A percentile compares a stretch with the other conserved stretches of the same genome.
Evolutionary conservation across 805 yeast genomes (phyloP).

Genomic region (Starmerella riodocensis): DNA sequence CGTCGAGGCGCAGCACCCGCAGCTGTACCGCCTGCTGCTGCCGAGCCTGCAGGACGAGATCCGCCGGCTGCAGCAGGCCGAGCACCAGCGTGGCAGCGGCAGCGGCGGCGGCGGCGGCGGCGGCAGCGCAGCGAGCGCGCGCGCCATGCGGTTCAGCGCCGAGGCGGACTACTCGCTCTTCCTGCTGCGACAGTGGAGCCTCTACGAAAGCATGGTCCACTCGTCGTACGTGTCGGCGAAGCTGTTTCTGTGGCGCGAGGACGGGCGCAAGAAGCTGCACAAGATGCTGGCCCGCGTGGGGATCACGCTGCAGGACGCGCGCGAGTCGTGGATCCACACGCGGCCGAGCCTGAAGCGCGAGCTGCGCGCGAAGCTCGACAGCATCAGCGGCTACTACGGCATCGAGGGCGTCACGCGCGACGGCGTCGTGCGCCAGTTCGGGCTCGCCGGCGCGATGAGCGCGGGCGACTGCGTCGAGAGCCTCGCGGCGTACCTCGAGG

Average conservation of each 20-base stretch:
- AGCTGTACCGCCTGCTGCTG: constrained; percentile 52
- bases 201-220: constrained; percentile 80
- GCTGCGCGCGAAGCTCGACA: constrained; percentile 52
- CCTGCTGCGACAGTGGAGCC: constrained; percentile 79
- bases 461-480: constrained; percentile 93
- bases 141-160: constrained; percentile 36
- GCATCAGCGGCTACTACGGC: constrained; percentile 62
- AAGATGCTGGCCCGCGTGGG: constrained; percentile 96
- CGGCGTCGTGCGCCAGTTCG: constrained; percentile 78
- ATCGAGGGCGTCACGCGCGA: constrained; percentile 70
- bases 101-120: constrained; percentile 9
- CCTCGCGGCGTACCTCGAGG: constrained; percentile 66
- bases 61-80: constrained; percentile 38
- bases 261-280: constrained; percentile 73
- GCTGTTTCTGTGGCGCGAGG: constrained; percentile 77
- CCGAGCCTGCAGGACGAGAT: constrained; percentile 79
- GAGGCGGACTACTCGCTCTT: constrained; percentile 81
- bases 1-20: constrained; percentile 55
- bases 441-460: constrained; percentile 72
- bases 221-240: constrained; percentile 87
- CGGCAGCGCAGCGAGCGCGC: constrained; percentile 19
- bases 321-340: constrained; percentile 85
- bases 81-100: neutral
- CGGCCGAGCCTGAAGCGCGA: constrained; percentile 65
- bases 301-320: constrained; percentile 72